These are phyloP conservation scores for Berberis vulgaris DNA, from an alignment of 164 flowering plant species.

Conservation along the genomic window DNA sequence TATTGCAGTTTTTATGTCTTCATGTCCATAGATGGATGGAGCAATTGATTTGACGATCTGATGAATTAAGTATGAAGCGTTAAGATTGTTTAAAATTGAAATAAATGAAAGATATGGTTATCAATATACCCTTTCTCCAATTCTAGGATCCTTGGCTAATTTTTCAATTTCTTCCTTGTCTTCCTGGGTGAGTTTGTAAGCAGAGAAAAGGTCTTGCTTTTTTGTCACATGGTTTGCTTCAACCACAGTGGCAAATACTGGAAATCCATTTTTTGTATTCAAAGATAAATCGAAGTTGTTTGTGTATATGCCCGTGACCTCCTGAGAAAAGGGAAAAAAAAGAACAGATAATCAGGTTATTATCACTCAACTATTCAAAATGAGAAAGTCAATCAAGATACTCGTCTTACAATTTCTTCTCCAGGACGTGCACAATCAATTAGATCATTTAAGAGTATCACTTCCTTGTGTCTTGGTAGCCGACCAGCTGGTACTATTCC, in stretches of 20 bases:
- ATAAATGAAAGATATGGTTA: background rate
- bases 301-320: slow-evolving; percentile 90
- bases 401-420: slow-evolving; percentile 71
- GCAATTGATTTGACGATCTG: slow-evolving; percentile 96
- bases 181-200: slow-evolving; percentile 94
- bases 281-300: slow-evolving; percentile 91
- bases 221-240: slow-evolving; percentile 94
- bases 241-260: slow-evolving; percentile 90
- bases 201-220: slow-evolving; percentile 96
- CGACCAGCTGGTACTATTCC: slow-evolving; percentile 95
- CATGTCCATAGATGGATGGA: slow-evolving; percentile 97
- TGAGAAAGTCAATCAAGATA: background rate
- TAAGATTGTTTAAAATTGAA: background rate
- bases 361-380: background rate
- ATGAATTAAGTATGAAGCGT: slow-evolving; percentile 3
- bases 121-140: slow-evolving; percentile 83
- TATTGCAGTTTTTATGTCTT: slow-evolving; percentile 94
- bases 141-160: slow-evolving; percentile 92
- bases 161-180: slow-evolving; percentile 90
- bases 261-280: slow-evolving; percentile 97
- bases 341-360: background rate
- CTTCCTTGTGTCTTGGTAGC: slow-evolving; percentile 97
- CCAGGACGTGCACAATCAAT: slow-evolving; percentile 99
- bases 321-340: slow-evolving; percentile 36
- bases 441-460: slow-evolving; percentile 89